A percentile compares a stretch with the other conserved stretches of the same genome.
Evolutionary conservation across 78 protist species (phyloP).

Genomic region (Polysphondylium violaceum): DNA sequence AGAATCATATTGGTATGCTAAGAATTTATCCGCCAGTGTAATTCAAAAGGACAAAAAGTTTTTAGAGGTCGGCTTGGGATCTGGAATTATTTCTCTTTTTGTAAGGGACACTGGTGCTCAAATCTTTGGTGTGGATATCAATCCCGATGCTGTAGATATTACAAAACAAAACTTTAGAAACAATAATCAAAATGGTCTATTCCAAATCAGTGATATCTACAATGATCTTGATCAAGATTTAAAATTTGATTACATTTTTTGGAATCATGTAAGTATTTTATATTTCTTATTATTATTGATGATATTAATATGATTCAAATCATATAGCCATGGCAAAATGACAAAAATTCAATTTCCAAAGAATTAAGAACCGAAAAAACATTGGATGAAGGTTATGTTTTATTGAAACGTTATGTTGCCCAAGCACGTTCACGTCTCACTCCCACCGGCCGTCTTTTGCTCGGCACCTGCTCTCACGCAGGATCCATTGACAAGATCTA

Average conservation of each 20-base stretch:
- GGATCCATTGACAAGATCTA: neutral
- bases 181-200: neutral
- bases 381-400: neutral
- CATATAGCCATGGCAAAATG: conserved; percentile 15
- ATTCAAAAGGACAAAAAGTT: neutral
- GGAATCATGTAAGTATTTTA: no score
- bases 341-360: neutral
- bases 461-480: conserved; percentile 20
- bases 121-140: conserved; percentile 9
- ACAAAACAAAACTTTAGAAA: neutral
- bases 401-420: conserved; percentile 8
- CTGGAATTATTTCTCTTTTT: neutral
- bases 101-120: neutral
- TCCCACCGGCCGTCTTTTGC: neutral
- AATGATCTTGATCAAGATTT: no score
- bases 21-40: neutral
- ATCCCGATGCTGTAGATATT: neutral
- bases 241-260: neutral
- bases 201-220: no score
- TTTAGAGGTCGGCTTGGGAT: conserved; percentile 7
- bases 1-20: conserved; percentile 4
- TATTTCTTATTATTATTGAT: no score
- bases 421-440: neutral
- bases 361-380: conserved; percentile 19
- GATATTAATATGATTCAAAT: neutral